phyloP scores from a whole-genome alignment of 768 basidiomycete genomes.

The Termitomyces sp. region DNA sequence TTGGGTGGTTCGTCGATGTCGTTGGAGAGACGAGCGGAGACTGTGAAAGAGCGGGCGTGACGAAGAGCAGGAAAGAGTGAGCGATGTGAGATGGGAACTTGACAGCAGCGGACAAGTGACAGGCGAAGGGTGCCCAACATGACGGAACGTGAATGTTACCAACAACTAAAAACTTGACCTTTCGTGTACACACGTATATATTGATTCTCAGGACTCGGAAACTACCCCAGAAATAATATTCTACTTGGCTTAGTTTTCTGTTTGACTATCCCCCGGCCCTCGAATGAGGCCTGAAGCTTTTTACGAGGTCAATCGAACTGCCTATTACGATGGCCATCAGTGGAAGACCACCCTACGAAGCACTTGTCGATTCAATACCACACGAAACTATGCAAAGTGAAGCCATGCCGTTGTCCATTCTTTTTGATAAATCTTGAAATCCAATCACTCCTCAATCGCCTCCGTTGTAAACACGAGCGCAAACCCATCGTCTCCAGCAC shows the following conservation, averaged over 20 bases:
- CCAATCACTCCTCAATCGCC: slow-evolving; percentile 24
- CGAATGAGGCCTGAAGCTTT: no score
- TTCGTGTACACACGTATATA: no score
- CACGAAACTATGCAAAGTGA: neutral
- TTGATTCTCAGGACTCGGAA: neutral
- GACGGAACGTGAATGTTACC: neutral
- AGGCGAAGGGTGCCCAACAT: neutral
- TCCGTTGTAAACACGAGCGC: slow-evolving; percentile 81
- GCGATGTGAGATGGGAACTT: neutral
- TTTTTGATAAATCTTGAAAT: neutral
- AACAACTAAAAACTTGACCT: no score
- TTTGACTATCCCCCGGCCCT: no score
- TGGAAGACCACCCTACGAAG: no score
- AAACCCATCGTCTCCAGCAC: slow-evolving; percentile 86
- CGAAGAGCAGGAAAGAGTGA: neutral
- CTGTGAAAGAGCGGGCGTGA: neutral
- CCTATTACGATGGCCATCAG: no score
- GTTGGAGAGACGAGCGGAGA: neutral
- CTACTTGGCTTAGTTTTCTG: no score
- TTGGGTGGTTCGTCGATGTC: slow-evolving; percentile 29
- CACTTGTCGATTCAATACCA: neutral
- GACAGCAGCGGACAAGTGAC: neutral
- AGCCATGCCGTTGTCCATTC: neutral
- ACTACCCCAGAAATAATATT: no score
- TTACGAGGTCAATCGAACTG: neutral